phyloP scores from a whole-genome alignment of 169 alveolate species.

The Perkinsus chesapeaki region DNA sequence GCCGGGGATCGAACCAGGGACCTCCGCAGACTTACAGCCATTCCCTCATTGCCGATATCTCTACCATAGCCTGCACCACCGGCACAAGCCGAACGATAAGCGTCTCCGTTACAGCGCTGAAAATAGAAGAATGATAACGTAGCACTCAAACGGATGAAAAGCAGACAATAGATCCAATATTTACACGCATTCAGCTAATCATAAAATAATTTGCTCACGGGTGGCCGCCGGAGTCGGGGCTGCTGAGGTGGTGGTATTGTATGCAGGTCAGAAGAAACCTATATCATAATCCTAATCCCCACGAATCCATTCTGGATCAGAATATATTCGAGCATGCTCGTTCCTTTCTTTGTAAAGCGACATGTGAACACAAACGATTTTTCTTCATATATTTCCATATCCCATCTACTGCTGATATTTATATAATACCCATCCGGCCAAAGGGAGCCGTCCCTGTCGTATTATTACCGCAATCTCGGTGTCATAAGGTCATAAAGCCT shows the following conservation, averaged over 20 bases:
- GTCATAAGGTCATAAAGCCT: conserved; percentile 53
- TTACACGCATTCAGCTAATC: no score
- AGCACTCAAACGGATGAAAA: no score
- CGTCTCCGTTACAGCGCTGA: neutral
- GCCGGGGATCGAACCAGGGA: neutral
- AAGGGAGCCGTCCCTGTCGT: conserved; percentile 22
- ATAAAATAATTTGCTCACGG: no score
- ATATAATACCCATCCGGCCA: neutral
- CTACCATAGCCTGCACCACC: conserved; percentile 74
- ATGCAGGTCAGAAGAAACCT: no score
- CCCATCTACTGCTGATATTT: neutral
- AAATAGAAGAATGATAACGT: no score
- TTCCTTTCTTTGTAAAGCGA: no score
- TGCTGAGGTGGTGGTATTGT: no score
- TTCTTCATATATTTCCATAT: no score
- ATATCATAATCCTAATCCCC: neutral
- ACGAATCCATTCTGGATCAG: neutral
- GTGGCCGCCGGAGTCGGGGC: no score
- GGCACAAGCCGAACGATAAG: conserved; percentile 20
- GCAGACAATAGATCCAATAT: no score
- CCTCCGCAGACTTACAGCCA: conserved; percentile 58
- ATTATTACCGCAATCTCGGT: conserved; percentile 41
- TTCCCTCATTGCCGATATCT: conserved; percentile 61
- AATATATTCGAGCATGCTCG: no score
- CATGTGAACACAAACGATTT: no score